Percentiles rank a stretch among this genome's conserved stretches.
phyloP scores from a whole-genome alignment of 148 eudicot genomes.

The Polygonum maritimum region DNA sequence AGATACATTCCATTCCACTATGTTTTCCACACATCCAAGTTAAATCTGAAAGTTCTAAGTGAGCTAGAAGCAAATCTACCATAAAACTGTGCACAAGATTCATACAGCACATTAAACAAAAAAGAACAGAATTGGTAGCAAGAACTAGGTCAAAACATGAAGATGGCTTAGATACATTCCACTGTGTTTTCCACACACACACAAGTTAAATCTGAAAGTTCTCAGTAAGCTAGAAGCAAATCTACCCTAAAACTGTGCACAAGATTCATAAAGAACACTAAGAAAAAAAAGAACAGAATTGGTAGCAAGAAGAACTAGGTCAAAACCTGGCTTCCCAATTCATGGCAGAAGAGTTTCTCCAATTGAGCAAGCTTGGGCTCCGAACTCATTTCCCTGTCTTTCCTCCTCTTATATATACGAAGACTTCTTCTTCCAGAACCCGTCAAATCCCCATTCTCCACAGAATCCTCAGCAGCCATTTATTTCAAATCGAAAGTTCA shows the following conservation, averaged over 20 bases:
- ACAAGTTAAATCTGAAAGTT: not conserved
- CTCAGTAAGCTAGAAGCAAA: not conserved
- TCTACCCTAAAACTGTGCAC: too few relatives aligned
- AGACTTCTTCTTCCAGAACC: not conserved
- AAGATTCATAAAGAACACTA: not conserved
- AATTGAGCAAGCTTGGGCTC: not conserved
- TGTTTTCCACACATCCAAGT: too few relatives aligned
- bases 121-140: too few relatives aligned
- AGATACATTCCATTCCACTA: too few relatives aligned
- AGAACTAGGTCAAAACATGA: not conserved
- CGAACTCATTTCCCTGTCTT: not conserved
- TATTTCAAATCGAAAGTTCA: not conserved
- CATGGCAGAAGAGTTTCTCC: not conserved
- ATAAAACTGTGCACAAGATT: too few relatives aligned
- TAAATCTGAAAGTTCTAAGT: too few relatives aligned
- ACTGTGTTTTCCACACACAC: not conserved
- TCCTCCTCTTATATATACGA: not conserved
- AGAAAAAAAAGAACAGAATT: not conserved
- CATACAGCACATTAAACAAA: too few relatives aligned
- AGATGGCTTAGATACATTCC: too few relatives aligned
- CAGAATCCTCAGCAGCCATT: not conserved
- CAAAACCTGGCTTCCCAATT: not conserved
- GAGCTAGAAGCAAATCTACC: too few relatives aligned
- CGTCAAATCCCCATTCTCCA: not conserved
- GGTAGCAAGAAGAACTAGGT: not conserved